Conservation (phyloP, 208 protist genomes). For the Lotmaria passim region DNA sequence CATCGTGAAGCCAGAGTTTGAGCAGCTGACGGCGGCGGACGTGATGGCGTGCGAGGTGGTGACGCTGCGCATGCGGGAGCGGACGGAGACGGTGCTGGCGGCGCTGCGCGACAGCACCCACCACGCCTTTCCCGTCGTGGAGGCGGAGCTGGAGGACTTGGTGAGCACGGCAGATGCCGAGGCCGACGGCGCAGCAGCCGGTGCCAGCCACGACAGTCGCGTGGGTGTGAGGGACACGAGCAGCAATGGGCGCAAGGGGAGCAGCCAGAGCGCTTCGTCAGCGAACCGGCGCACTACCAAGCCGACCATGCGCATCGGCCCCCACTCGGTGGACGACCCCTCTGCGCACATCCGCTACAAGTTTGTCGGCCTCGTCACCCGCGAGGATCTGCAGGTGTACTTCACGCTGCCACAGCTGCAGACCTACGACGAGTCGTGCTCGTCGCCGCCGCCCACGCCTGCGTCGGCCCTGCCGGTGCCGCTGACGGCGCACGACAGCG, state of each 20-base stretch:
- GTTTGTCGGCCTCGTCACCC: conserved; percentile 89
- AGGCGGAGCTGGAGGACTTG: conserved; percentile 18
- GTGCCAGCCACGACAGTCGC: no score
- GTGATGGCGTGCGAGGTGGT: conserved; percentile 91
- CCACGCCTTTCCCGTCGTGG: conserved; percentile 94
- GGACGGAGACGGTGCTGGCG: conserved; percentile 71
- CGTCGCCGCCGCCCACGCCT: neutral
- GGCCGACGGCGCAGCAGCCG: neutral
- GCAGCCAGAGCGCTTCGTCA: no score
- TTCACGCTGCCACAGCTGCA: conserved; percentile 67
- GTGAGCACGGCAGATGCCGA: neutral
- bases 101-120: conserved; percentile 78
- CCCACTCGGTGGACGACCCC: neutral
- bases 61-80: conserved; percentile 63
- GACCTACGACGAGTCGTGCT: conserved; percentile 11
- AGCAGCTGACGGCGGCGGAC: conserved; percentile 87
- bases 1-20: conserved; percentile 74
- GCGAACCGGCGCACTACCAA: neutral
- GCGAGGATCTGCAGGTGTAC: conserved; percentile 85
- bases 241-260: no score
- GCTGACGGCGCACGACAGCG: conserved; percentile 37
- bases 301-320: neutral
- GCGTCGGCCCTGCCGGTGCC: conserved; percentile 3
- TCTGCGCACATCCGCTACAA: conserved; percentile 46
- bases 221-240: no score